These are phyloP conservation scores for Solanum piurae DNA, from an alignment of 257 asterid genomes.

Conservation along the genomic window DNA sequence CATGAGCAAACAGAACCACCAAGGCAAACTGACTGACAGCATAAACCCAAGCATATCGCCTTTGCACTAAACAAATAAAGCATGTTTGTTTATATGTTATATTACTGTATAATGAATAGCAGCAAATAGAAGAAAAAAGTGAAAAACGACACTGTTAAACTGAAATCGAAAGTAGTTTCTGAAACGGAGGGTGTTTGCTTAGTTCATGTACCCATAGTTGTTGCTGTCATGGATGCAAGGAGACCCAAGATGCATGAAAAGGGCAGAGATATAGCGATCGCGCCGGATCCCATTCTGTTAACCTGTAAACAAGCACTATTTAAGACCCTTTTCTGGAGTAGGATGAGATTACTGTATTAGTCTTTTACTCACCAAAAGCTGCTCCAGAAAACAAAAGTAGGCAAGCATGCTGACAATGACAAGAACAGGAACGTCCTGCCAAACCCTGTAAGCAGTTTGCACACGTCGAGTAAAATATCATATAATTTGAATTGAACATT, in stretches of 20 bases:
- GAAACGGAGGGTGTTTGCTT: not conserved
- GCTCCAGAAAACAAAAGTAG: slow-evolving; percentile 93
- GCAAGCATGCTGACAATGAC: slow-evolving; percentile 95
- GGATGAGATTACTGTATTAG: not conserved
- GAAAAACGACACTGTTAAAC: not conserved
- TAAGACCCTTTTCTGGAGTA: not conserved
- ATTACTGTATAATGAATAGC: not conserved
- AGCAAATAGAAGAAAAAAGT: not conserved
- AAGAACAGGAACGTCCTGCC: slow-evolving; percentile 92
- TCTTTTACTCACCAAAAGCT: slow-evolving; percentile 62
- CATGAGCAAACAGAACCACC: slow-evolving; percentile 73
- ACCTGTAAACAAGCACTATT: slow-evolving; percentile 34
- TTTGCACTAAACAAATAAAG: slow-evolving; percentile 36
- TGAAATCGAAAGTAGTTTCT: not conserved
- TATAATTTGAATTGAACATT: not conserved
- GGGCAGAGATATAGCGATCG: slow-evolving; percentile 88
- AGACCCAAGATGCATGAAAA: slow-evolving; percentile 94
- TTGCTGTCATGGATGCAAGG: slow-evolving; percentile 91
- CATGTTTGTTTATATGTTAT: not conserved
- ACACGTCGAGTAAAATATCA: not conserved
- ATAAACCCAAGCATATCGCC: slow-evolving; percentile 75
- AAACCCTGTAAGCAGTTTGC: slow-evolving; percentile 42
- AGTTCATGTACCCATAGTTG: slow-evolving; percentile 71
- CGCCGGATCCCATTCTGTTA: slow-evolving; percentile 65
- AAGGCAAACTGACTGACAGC: slow-evolving; percentile 63